Conservation (phyloP, 2,329 filamentous ascomycete species). For the Corinectria fuckeliana region DNA sequence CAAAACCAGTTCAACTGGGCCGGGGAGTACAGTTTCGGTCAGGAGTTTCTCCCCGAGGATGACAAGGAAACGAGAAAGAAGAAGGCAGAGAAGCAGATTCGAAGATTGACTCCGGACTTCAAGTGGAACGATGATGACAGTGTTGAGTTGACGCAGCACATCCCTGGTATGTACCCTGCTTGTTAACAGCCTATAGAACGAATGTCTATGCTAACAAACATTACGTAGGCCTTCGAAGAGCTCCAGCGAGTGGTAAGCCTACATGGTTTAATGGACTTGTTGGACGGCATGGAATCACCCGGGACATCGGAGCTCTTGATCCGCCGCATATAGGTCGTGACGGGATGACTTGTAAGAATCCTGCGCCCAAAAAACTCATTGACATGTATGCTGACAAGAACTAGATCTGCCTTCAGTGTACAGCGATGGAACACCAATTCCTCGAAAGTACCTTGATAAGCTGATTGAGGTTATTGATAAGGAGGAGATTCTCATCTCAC, state of each 20-base stretch:
- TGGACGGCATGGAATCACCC: constrained; percentile 12
- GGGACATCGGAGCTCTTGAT: constrained; percentile 12
- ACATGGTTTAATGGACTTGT: constrained; percentile 18
- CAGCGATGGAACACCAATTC: constrained; percentile 9
- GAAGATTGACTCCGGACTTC: constrained; percentile 17
- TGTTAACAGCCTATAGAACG: neutral
- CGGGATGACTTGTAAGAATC: constrained; percentile 11
- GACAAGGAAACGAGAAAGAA: constrained; percentile 11
- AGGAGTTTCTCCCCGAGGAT: constrained; percentile 3
- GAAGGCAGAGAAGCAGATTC: constrained; percentile 22
- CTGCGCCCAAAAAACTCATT: neutral
- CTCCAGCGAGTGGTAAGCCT: constrained; percentile 9
- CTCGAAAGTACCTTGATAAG: constrained; percentile 12
- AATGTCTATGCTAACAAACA: neutral
- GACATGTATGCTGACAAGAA: neutral
- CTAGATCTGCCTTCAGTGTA: constrained; percentile 10
- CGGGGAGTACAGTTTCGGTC: constrained; percentile 21
- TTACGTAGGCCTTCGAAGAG: neutral
- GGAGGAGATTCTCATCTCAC: constrained; percentile 6
- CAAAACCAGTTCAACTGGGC: constrained; percentile 23
- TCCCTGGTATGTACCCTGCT: constrained; percentile 5
- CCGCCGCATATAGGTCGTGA: constrained; percentile 2
- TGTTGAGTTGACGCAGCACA: constrained; percentile 25
- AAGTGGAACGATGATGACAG: constrained; percentile 20
- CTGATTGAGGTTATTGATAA: constrained; percentile 12